phyloP scores from a whole-genome alignment of 2,329 filamentous ascomycete species.

The Orbilia javanica region DNA sequence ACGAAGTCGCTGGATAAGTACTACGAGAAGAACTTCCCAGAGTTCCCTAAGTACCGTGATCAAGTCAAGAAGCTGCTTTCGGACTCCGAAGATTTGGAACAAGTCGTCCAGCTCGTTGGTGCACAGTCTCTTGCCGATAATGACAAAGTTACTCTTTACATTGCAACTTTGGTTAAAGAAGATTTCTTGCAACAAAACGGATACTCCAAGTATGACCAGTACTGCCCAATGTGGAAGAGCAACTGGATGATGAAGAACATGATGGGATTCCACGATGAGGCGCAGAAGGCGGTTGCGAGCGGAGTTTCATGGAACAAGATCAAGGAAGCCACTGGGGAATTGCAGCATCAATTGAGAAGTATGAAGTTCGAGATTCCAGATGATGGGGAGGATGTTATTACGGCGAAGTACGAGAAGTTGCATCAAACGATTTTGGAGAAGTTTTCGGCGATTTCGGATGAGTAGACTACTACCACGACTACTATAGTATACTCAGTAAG shows the following conservation, averaged over 20 bases:
- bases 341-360: slow-evolving; percentile 84
- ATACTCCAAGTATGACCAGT: slow-evolving; percentile 98
- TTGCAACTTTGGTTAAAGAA: slow-evolving; percentile 92
- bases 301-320: slow-evolving; percentile 94
- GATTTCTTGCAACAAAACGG: slow-evolving; percentile 99
- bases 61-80: slow-evolving; percentile 93
- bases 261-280: slow-evolving; percentile 97
- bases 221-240: slow-evolving; percentile 99
- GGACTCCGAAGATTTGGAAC: slow-evolving; percentile 95
- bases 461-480: slow-evolving; percentile 77
- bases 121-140: slow-evolving; percentile 95
- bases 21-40: slow-evolving; percentile 92
- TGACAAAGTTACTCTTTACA: slow-evolving; percentile 97
- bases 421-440: slow-evolving; percentile 95
- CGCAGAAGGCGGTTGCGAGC: slow-evolving; percentile 92
- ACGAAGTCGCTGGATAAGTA: slow-evolving; percentile 87
- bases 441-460: slow-evolving; percentile 94
- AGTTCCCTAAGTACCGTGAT: slow-evolving; percentile 92
- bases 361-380: slow-evolving; percentile 95
- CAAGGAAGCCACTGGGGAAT: slow-evolving; percentile 86
- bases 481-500: no score
- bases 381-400: slow-evolving; percentile 82
- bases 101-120: slow-evolving; percentile 97
- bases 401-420: slow-evolving; percentile 84
- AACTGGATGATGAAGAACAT: slow-evolving; percentile 99